Evolutionary conservation across 495 filamentous ascomycete genomes (phyloP).

Genomic region (Hypoxylon lienhwacheense): DNA sequence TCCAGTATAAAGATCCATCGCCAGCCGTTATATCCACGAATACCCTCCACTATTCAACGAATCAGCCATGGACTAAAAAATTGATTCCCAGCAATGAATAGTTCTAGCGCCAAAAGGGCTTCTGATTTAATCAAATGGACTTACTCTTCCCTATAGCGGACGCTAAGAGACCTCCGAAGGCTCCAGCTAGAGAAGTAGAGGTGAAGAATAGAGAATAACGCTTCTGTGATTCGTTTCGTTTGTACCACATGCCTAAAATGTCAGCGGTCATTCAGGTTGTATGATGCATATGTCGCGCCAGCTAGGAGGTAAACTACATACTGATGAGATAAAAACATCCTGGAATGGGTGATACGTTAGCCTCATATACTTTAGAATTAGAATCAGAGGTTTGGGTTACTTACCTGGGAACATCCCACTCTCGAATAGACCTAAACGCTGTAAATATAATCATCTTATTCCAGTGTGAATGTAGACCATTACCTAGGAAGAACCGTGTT

Average conservation of each 20-base stretch:
- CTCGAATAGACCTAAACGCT: slow-evolving; percentile 68
- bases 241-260: slow-evolving; percentile 78
- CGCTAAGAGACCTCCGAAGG: slow-evolving; percentile 83
- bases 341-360: slow-evolving; percentile 35
- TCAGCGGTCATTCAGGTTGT: slow-evolving; percentile 1
- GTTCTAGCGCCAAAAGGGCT: no score
- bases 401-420: slow-evolving; percentile 81
- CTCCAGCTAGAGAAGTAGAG: slow-evolving; percentile 78
- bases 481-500: slow-evolving; percentile 75
- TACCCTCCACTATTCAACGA: slow-evolving; percentile 52
- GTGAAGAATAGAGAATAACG: slow-evolving; percentile 89
- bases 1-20: slow-evolving; percentile 81
- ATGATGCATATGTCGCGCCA: slow-evolving; percentile 6
- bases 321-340: slow-evolving; percentile 75
- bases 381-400: slow-evolving; percentile 31
- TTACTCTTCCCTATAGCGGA: slow-evolving; percentile 76
- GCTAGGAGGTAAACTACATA: slow-evolving; percentile 22
- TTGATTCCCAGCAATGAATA: not conserved
- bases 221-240: slow-evolving; percentile 80
- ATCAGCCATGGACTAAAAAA: slow-evolving; percentile 13
- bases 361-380: not conserved
- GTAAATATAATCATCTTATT: slow-evolving; percentile 1
- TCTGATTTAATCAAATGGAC: slow-evolving; percentile 1
- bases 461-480: not conserved
- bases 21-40: slow-evolving; percentile 78